A percentile compares a stretch with the other conserved stretches of the same genome.
phyloP scores from a whole-genome alignment of 345 rosid species.

The Lagerstroemia speciosa region DNA sequence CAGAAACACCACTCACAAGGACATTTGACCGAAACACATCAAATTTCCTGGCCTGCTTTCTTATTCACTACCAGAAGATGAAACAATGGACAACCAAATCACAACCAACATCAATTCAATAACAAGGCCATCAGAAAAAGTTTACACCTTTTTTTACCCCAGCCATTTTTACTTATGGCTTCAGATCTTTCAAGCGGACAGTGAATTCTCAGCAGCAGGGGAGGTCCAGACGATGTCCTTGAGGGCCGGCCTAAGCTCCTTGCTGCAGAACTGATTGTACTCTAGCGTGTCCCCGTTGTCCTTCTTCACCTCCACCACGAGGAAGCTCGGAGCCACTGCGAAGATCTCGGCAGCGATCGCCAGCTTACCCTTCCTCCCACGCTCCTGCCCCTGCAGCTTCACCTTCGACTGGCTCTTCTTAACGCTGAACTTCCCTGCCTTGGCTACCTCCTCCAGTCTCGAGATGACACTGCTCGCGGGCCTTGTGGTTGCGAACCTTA shows the following conservation, averaged over 20 bases:
- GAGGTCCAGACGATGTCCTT: slow-evolving; percentile 88
- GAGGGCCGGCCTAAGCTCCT: slow-evolving; percentile 32
- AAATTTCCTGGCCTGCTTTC: neutral
- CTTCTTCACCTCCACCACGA: slow-evolving; percentile 30
- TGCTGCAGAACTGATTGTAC: slow-evolving; percentile 23
- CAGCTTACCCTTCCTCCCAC: slow-evolving; percentile 23
- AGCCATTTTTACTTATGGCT: neutral
- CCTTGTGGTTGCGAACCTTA: slow-evolving; percentile 70
- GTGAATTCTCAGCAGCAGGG: slow-evolving; percentile 21
- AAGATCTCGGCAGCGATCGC: slow-evolving; percentile 22
- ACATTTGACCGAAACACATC: neutral
- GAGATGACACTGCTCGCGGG: slow-evolving; percentile 86
- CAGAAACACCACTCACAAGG: neutral
- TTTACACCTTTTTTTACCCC: slow-evolving; percentile 1
- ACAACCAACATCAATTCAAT: neutral
- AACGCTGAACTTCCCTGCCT: slow-evolving; percentile 50
- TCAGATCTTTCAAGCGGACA: slow-evolving; percentile 23
- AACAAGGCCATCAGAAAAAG: neutral
- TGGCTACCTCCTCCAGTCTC: slow-evolving; percentile 66
- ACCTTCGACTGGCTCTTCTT: slow-evolving; percentile 70
- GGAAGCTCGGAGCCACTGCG: slow-evolving; percentile 18
- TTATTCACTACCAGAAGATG: neutral
- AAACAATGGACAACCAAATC: neutral
- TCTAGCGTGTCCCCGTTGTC: slow-evolving; percentile 26
- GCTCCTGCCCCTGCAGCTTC: slow-evolving; percentile 31